Base-by-base conservation (phyloP, 106 monocot genomes). In the Acorus gramineus region DNA sequence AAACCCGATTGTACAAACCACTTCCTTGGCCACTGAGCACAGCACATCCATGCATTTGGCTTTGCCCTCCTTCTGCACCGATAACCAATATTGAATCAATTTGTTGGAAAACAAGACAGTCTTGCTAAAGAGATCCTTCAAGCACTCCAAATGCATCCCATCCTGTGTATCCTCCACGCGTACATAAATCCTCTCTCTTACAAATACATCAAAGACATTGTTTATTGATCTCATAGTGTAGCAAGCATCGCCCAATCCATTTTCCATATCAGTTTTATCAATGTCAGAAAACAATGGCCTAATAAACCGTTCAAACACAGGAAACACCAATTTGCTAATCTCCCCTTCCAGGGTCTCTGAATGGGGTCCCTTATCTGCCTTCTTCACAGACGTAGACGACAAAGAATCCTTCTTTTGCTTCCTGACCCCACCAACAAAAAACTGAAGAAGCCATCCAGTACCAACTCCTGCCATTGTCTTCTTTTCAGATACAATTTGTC, bases 281-380 rank as follows among this genome's bases (percentile, higher is more conserved):
- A 9, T 84, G 54, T 95, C 85, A 54, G 66, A 57, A 52, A 96
- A 12, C 59, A 96, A 49, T 53, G 96, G 91, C 57, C 85, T 74
- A 74, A 88, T 87, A 67, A 96, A 85, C 42, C 81, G 82, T 49
- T 74, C 59, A 69, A 87, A 96, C 45, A 87, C 85, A 64, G 87
- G 87, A 83, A 96, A 91, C 2, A 91, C 61, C 57, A 78, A 76
- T 47, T 72, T 76, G 47, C 64, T 74, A 3, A 69, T 61, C 51
- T 76, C 79, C 46, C 75, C 69, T 57, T 70, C 83, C 49, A 75
- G 54, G n/a, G 28, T 42, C 52, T 73, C 79, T 12, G 14, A 51
- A 11, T 28, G 28, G 28, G 28, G 28, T 0, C 49, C 54, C 52
- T 73, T 84, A 28, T 60, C 62, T 49, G 62, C 61, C 44, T 53